Percentiles rank a stretch among this genome's conserved stretches.
Conservation (phyloP, 1,139 yeast genomes). For the Nakaseomyces delphensis region DNA sequence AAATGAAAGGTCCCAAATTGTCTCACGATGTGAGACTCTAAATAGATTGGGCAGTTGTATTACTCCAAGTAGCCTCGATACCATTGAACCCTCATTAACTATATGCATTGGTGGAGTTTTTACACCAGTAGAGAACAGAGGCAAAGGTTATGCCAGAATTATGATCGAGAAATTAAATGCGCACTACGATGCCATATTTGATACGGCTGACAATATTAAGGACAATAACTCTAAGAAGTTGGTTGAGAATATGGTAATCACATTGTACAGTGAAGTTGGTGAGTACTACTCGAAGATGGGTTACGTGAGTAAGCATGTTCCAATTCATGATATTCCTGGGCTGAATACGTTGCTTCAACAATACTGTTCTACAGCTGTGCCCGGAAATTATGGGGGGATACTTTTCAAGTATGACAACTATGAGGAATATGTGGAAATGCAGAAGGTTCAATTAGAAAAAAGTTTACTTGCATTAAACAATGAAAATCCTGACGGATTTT, state of each 20-base stretch:
- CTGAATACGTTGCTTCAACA: conserved; percentile 15
- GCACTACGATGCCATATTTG: conserved; percentile 34
- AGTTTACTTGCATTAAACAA: conserved; percentile 28
- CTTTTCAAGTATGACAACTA: conserved; percentile 32
- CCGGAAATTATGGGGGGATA: conserved; percentile 17
- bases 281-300: conserved; percentile 55
- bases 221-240: conserved; percentile 15
- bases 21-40: conserved; percentile 41
- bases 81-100: conserved; percentile 33
- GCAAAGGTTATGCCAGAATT: conserved; percentile 53
- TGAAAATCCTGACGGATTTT: conserved; percentile 27
- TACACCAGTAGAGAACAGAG: conserved; percentile 49
- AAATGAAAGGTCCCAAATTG: conserved; percentile 31
- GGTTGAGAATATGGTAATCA: conserved; percentile 37
- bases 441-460: conserved; percentile 25
- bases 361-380: conserved; percentile 14
- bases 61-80: conserved; percentile 20
- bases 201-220: conserved; percentile 18
- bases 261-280: conserved; percentile 66
- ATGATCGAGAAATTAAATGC: conserved; percentile 41
- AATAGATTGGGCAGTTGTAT: conserved; percentile 36
- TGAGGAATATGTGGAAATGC: conserved; percentile 30
- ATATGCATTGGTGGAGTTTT: conserved; percentile 60
- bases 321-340: conserved; percentile 29
- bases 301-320: conserved; percentile 45